These are phyloP conservation scores for Salix purpurea DNA, from an alignment of 345 rosid genomes.

Conservation along the genomic window DNA sequence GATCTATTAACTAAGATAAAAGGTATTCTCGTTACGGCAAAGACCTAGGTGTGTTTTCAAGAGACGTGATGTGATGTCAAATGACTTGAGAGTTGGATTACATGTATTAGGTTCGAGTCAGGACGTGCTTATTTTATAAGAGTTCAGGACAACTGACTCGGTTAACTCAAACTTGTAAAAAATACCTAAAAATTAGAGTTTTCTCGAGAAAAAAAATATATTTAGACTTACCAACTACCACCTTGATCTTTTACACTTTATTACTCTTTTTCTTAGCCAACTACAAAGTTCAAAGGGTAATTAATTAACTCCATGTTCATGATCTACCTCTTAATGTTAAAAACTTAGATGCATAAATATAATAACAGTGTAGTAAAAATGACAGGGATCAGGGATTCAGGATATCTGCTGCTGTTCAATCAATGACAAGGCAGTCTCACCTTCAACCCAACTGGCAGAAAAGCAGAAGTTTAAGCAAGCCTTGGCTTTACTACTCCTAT, in stretches of 20 bases:
- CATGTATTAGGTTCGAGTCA: too few relatives aligned
- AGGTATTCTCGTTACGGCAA: neutral
- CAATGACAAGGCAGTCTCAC: neutral
- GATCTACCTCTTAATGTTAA: neutral
- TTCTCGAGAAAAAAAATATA: too few relatives aligned
- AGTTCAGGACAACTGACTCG: too few relatives aligned
- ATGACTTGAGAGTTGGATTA: too few relatives aligned
- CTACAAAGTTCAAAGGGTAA: neutral
- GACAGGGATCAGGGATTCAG: neutral
- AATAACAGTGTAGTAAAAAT: neutral
- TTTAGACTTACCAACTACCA: neutral
- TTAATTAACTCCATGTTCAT: neutral
- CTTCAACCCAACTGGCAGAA: neutral
- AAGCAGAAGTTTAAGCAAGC: neutral
- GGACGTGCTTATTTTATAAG: too few relatives aligned
- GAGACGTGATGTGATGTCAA: too few relatives aligned
- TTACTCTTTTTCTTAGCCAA: neutral
- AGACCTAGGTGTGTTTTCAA: neutral
- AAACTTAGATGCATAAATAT: too few relatives aligned
- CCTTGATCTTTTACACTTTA: neutral
- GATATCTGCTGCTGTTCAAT: neutral
- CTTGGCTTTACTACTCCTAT: neutral
- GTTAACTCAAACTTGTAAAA: too few relatives aligned
- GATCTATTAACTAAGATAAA: neutral
- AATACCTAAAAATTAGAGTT: too few relatives aligned